These are phyloP conservation scores for Aspergillus bertholletiae DNA, from an alignment of 495 filamentous ascomycete genomes.

Conservation along the genomic window DNA sequence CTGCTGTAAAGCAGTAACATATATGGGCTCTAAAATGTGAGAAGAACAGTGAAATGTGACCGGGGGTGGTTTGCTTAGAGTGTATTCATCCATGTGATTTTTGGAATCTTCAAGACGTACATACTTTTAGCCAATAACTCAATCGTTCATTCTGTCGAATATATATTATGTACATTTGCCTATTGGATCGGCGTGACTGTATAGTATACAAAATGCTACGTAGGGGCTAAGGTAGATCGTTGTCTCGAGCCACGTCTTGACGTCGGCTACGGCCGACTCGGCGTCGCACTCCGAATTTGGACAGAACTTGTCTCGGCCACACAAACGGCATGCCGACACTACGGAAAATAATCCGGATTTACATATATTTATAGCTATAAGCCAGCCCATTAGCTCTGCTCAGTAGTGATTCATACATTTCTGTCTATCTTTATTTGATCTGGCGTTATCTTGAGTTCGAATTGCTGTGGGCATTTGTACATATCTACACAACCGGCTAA, in stretches of 20 bases:
- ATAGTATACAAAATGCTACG: background rate
- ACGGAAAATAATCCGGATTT: background rate
- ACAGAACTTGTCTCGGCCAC: conserved; percentile 1
- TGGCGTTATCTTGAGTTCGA: background rate
- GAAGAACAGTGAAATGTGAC: background rate
- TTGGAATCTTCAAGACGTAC: background rate
- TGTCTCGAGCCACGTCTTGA: background rate
- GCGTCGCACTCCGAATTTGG: background rate
- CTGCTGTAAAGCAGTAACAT: conserved; percentile 54
- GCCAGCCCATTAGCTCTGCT: background rate
- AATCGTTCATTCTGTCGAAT: conserved; percentile 1
- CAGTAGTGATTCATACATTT: background rate
- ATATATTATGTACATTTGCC: background rate
- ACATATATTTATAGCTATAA: background rate
- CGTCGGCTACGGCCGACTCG: background rate
- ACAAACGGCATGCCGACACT: conserved; percentile 8
- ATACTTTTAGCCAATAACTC: conserved; percentile 7
- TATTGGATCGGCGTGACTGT: no score
- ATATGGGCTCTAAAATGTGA: background rate
- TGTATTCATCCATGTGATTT: conserved; percentile 2
- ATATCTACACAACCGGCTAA: background rate
- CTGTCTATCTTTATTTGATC: background rate
- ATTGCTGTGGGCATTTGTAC: background rate
- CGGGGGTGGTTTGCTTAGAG: background rate
- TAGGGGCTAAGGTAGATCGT: no score